Evolutionary conservation across 495 filamentous ascomycete genomes (phyloP), one percentile per base, ranked within the genome.

Genomic region (Daldinia vernicosa): DNA sequence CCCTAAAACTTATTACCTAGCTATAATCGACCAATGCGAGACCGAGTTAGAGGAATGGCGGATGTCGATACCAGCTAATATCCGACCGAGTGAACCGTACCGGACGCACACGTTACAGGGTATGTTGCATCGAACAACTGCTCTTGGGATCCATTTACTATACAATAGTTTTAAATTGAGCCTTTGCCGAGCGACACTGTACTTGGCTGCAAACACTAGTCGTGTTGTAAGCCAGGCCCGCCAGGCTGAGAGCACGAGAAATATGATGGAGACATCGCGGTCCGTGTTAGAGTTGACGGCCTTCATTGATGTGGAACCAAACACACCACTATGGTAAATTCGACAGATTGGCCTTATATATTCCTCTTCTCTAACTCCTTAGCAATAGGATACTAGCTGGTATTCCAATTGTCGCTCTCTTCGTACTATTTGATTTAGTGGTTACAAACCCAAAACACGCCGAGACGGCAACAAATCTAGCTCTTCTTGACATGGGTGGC

Each of bases 351-450:
- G 15, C 15, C n/a, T 40, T 17, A 17, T 40, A 15, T 40, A n/a
- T 40, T 40, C 1, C 4, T 40, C n/a, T 15, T 40, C 6, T 15
- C 15, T 40, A 6, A 40, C 37, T 7, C 50, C 7, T 27, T 56
- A 0, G 4, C 0, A 14, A 60, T 17, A 67, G 65, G 65, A 55
- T 60, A 27, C 43, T 67, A 19, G 65, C 77, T 14, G 67, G 67
- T 4, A 75, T 79, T 1, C 79, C 80, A 14, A 64, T 81, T n/a
- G 69, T 75, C 11, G 76, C 80, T 17, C 57, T 82, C 15, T 82
- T 82, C 32, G 74, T 82, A 33, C 64, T 82, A n/a, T 82, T 82
- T 43, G 80, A 82, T 26, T 73, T 81, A 33, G 75, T 82, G 5
- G 70, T 82, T n/a, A 78, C 80, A 57, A 80, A 82, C 43, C 80